Conservation (phyloP, 202 grass and related monocot species). For the Setaria italica region DNA sequence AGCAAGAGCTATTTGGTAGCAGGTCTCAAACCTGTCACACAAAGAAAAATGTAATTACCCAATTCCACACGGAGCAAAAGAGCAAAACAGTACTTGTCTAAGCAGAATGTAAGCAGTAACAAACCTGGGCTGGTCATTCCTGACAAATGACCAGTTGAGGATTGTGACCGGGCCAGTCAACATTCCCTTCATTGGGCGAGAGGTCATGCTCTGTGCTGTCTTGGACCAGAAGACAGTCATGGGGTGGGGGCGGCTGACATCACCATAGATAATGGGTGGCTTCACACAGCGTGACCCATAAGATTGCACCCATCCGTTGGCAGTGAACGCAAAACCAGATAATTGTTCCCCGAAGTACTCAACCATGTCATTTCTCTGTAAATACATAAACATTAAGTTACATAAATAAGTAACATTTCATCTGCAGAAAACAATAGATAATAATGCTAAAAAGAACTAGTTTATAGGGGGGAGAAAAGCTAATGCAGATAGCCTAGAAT, state of each 20-base stretch:
- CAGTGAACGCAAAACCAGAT: conserved; percentile 97
- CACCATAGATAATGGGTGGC: conserved; percentile 95
- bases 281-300: conserved; percentile 96
- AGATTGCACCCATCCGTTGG: conserved; percentile 99
- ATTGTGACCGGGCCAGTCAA: conserved; percentile 96
- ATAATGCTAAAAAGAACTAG: neutral
- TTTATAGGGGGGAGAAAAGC: neutral
- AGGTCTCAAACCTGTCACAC: conserved; percentile 77
- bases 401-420: conserved; percentile 25
- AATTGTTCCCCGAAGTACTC: conserved; percentile 98
- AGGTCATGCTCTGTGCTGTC: conserved; percentile 88
- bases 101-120: conserved; percentile 29
- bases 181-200: conserved; percentile 99
- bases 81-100: conserved; percentile 12
- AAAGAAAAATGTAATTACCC: conserved; percentile 24
- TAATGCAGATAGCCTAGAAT: conserved; percentile 4
- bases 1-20: conserved; percentile 98
- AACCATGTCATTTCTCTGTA: conserved; percentile 99
- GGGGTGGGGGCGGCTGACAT: conserved; percentile 89
- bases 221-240: conserved; percentile 99
- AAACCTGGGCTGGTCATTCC: conserved; percentile 96
- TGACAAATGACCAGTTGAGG: conserved; percentile 98
- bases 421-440: conserved; percentile 5
- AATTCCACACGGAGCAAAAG: conserved; percentile 33
- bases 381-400: conserved; percentile 26